Base-by-base conservation (phyloP, 2,329 filamentous ascomycete species). In the Colletotrichum tofieldiae region DNA sequence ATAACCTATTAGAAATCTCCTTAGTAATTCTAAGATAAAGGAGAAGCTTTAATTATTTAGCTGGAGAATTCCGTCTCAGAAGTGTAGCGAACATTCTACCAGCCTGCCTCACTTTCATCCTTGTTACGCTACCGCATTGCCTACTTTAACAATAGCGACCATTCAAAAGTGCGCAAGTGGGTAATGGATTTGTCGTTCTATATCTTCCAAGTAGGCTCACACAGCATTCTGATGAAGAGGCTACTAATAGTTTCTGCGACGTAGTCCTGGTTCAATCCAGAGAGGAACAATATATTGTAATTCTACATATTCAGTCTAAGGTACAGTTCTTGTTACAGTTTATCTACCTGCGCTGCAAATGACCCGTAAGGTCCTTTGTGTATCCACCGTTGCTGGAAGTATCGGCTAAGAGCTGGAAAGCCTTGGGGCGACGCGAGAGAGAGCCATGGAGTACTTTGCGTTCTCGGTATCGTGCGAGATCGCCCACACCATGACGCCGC, bases 401-500 rank as follows among this genome's bases (percentile, higher is more conserved):
- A 18, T 9, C 49, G 3, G 49, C 49, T 52, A 52, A 18, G 14
- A 52, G 49, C 49, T 5, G 14, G 23, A 52, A 12, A 52, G 6
- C 49, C 26, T 52, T 9, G 49, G 49, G 16, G 49, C 49, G 26
- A 52, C 49, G 49, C 49, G 49, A 1, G 49, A 52, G 14, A 56
- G 32, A 6, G 54, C 54, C 54, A 1, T 56, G 5, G 54, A 35
- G 12, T 58, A 58, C 20, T 58, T 58, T 12, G 35, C 54, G 12
- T 41, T 5, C 54, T 58, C 20, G 5, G 60, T 67, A 55, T 73
- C 73, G 11, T 67, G 59, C n/a, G 26, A 51, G 23, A 75, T 47
- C 11, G 75, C 76, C 76, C 76, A 77, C 8, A 77, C 74, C 77
- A 77, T 77, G 29, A 75, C 32, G 29, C 80, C 80, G 3, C 76